A percentile compares a stretch with the other conserved stretches of the same genome.
phyloP scores from a whole-genome alignment of 768 basidiomycete species.

The Tylopilus sp. region DNA sequence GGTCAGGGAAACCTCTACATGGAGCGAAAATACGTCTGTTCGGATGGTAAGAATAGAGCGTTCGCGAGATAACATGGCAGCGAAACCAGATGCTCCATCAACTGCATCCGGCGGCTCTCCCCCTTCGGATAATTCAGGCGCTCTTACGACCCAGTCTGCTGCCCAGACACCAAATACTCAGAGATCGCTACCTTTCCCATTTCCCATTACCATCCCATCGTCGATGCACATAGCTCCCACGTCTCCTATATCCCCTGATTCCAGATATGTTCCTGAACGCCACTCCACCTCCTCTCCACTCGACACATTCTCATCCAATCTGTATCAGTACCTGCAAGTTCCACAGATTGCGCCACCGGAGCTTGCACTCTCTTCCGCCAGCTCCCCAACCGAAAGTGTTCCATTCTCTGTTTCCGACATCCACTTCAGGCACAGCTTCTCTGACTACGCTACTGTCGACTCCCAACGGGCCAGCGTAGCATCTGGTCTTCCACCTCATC shows the following conservation, averaged over 20 bases:
- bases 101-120: slow-evolving; percentile 29
- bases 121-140: slow-evolving; percentile 24
- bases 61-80: slow-evolving; percentile 11
- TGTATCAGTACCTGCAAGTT: slow-evolving; percentile 28
- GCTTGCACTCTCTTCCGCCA: slow-evolving; percentile 27
- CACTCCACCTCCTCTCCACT: slow-evolving; percentile 19
- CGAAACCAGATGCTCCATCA: slow-evolving; percentile 33
- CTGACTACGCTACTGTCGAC: slow-evolving; percentile 29
- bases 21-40: slow-evolving; percentile 20
- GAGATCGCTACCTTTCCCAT: slow-evolving; percentile 37
- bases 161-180: slow-evolving; percentile 25
- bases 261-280: slow-evolving; percentile 14
- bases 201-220: slow-evolving; percentile 44
- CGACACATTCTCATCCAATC: slow-evolving; percentile 2
- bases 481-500: slow-evolving; percentile 42
- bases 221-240: slow-evolving; percentile 36
- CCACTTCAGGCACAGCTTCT: slow-evolving; percentile 43
- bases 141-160: slow-evolving; percentile 15
- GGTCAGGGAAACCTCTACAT: slow-evolving; percentile 2
- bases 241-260: slow-evolving; percentile 19
- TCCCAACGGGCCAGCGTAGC: slow-evolving; percentile 33
- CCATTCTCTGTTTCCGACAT: slow-evolving; percentile 55
- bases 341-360: slow-evolving; percentile 24
- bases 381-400: slow-evolving; percentile 56
- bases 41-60: slow-evolving; percentile 18